These are phyloP conservation scores for Rhododendron ferrugineum DNA, from an alignment of 148 eudicot genomes.

Conservation along the genomic window DNA sequence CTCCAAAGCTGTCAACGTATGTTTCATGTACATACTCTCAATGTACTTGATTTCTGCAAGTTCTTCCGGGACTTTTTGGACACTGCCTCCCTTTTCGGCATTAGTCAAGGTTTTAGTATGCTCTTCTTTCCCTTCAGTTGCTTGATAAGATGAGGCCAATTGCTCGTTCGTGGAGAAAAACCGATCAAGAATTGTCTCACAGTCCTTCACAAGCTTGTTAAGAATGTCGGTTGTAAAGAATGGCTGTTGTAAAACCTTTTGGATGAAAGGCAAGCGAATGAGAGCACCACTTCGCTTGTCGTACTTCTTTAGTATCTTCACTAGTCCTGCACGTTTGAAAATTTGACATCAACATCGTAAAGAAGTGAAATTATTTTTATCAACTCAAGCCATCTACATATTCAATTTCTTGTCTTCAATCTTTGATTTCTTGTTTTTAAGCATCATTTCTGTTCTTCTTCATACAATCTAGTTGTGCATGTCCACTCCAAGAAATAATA, in stretches of 20 bases:
- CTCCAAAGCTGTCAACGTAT: not conserved
- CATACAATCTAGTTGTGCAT: not conserved
- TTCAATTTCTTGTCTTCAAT: not conserved
- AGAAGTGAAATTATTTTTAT: not conserved
- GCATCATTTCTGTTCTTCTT: not conserved
- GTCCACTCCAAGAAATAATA: not conserved
- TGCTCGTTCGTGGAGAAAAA: slow-evolving; percentile 51
- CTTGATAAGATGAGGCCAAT: slow-evolving; percentile 18
- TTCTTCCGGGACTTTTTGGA: not conserved
- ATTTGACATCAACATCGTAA: not conserved
- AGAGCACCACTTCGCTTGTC: slow-evolving; percentile 89
- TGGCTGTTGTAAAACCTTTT: slow-evolving; percentile 80
- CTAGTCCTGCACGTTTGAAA: slow-evolving; percentile 46
- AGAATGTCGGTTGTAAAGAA: slow-evolving; percentile 80
- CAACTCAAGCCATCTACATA: not conserved
- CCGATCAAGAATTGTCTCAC: slow-evolving; percentile 62
- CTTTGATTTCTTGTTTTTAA: not conserved
- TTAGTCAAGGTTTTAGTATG: not conserved
- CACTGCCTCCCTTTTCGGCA: not conserved
- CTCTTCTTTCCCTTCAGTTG: slow-evolving; percentile 17
- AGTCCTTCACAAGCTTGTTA: slow-evolving; percentile 77
- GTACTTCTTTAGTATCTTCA: slow-evolving; percentile 83
- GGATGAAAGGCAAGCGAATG: slow-evolving; percentile 81
- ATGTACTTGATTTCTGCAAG: not conserved
- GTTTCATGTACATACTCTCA: not conserved